Evolutionary conservation across 75 land plant species (phyloP), one percentile per base, ranked within the genome.

Genomic region (Gnetum montanum): DNA sequence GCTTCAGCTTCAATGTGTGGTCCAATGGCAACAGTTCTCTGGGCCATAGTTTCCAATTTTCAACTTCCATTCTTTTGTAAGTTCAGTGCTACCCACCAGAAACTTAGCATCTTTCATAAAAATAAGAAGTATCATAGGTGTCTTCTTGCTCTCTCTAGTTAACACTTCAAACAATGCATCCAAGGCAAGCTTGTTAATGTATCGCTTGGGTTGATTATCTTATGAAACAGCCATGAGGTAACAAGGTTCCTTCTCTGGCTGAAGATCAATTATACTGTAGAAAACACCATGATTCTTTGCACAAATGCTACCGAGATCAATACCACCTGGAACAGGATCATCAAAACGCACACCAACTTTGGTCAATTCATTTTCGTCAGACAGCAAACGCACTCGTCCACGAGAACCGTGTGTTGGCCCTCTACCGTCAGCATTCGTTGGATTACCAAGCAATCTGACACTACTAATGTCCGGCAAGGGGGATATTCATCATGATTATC

Each of bases 341-440:
- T 87, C 91, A 77, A 87, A 87, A 68, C 83, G 68, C 24, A 87
- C 87, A 11, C 87, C 91, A 60, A 87, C 62, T 69, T 87, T 87
- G 20, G 83, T 68, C 15, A 62, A 61, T 2, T 64, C 77, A 61
- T 87, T 87, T 44, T 68, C 83, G 50, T 87, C 78, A 68, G 76
- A 83, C 38, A 81, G 45, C 57, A 82, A 71, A 20, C 76, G 37
- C 1, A 87, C 84, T 55, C 76, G 73, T 1, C 91, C 88, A 31
- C 73, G 63, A 62, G 10, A 65, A 52, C 91, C 91, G 71, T 49
- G 13, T 30, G 53, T 8, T 16, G 91, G 91, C 16, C 87, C 87
- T 54, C 87, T 79, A 68, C 55, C 53, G 3, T 51, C 29, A 27
- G 5, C 28, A 46, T 8, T 16, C 19, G 27, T 24, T 49, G 19